Conservation (phyloP, 345 rosid genomes). For the Boechera stricta region DNA sequence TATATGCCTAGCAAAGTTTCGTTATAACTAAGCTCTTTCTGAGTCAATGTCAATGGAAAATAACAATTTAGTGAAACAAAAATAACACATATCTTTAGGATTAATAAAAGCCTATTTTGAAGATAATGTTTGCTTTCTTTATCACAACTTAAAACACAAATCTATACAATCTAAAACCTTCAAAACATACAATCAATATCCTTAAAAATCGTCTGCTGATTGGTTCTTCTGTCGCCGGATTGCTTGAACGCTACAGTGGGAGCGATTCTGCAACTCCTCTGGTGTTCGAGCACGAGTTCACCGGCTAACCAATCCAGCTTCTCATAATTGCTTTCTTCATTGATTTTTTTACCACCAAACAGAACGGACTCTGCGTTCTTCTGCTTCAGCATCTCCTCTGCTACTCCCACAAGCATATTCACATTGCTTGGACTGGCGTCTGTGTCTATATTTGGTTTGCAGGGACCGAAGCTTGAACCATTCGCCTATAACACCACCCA, state of each 20-base stretch:
- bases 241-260: constrained; percentile 96
- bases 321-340: constrained; percentile 74
- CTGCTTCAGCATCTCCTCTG: constrained; percentile 93
- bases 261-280: constrained; percentile 89
- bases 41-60: background rate
- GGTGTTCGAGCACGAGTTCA: constrained; percentile 86
- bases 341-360: constrained; percentile 80
- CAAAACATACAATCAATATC: constrained; percentile 44
- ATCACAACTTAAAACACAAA: constrained; percentile 11
- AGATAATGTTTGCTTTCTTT: constrained; percentile 25
- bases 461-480: constrained; percentile 72
- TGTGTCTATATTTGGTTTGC: constrained; percentile 68
- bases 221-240: constrained; percentile 47
- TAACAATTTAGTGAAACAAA: constrained; percentile 10
- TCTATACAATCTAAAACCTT: constrained; percentile 11
- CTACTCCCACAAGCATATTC: constrained; percentile 66
- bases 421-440: constrained; percentile 75
- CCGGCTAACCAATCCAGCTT: constrained; percentile 88
- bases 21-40: background rate
- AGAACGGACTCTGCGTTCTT: constrained; percentile 86
- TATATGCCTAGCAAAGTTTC: constrained; percentile 3
- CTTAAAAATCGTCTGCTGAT: constrained; percentile 41
- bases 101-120: constrained; percentile 21
- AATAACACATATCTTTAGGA: constrained; percentile 11
- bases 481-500: constrained; percentile 62